These are phyloP conservation scores for Pseudonitzschia multistriata DNA, from an alignment of 108 stramenopile species.

Conservation along the genomic window DNA sequence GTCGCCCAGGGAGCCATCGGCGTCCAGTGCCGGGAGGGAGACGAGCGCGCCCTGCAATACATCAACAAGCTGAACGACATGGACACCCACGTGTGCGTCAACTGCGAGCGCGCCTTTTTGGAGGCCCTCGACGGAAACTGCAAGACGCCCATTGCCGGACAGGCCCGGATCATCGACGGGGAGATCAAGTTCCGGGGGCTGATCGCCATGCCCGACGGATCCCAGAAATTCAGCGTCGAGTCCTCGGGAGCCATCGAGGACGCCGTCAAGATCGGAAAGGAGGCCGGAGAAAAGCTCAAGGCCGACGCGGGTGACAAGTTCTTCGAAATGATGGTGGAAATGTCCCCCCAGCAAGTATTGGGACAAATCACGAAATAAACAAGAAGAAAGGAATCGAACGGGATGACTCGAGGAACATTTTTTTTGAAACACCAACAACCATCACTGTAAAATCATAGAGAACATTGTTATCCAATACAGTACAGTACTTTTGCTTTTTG, in stretches of 20 bases:
- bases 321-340: conserved; percentile 94
- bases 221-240: conserved; percentile 76
- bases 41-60: conserved; percentile 87
- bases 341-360: conserved; percentile 89
- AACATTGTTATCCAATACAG: not conserved
- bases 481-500: no score
- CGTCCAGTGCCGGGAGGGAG: conserved; percentile 96
- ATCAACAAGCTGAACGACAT: conserved; percentile 90
- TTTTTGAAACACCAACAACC: not conserved
- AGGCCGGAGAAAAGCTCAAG: conserved; percentile 87
- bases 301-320: conserved; percentile 88
- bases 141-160: conserved; percentile 99
- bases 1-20: conserved; percentile 99
- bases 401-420: not conserved
- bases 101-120: conserved; percentile 98
- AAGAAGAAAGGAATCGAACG: not conserved
- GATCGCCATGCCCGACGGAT: conserved; percentile 93
- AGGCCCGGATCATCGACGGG: conserved; percentile 87
- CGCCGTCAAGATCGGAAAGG: conserved; percentile 75
- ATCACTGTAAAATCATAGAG: conserved; percentile 13
- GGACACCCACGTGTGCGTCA: conserved; percentile 92
- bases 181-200: conserved; percentile 86
- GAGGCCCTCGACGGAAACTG: conserved; percentile 99
- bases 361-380: conserved; percentile 87
- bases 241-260: conserved; percentile 75